Conservation (phyloP, 441 rosid species). For the Bocquillonia castaneifolia region DNA sequence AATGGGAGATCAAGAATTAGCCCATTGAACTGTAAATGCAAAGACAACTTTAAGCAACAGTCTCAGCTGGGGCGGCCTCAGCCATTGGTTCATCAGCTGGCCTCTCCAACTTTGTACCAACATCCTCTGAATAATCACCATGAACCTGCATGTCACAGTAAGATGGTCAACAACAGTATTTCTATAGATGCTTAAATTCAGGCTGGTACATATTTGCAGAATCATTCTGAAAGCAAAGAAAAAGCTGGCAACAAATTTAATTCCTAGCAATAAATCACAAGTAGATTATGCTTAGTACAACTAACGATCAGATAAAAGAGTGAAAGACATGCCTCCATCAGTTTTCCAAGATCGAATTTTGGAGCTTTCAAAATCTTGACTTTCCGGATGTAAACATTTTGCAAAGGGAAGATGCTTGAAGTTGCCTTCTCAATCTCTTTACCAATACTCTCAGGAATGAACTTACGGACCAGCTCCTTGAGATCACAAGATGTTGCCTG, state of each 20-base stretch:
- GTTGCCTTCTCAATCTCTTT: constrained; percentile 77
- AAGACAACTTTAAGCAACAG: constrained; percentile 25
- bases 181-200: no score
- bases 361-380: constrained; percentile 85
- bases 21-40: background rate
- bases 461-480: constrained; percentile 60
- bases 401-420: constrained; percentile 58
- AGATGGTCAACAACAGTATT: background rate
- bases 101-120: constrained; percentile 78
- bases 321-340: constrained; percentile 54
- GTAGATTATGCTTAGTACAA: no score
- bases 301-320: background rate
- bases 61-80: constrained; percentile 50
- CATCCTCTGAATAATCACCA: constrained; percentile 79
- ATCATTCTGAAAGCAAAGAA: no score
- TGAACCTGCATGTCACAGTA: constrained; percentile 47
- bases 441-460: constrained; percentile 67
- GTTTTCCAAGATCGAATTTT: constrained; percentile 81
- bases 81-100: constrained; percentile 66
- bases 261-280: no score
- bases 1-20: no score
- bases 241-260: no score
- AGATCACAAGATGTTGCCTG: constrained; percentile 71
- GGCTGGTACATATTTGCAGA: no score
- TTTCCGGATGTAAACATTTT: constrained; percentile 71